Evolutionary conservation across 805 yeast species (phyloP).

Genomic region (Candida qinlingensis): DNA sequence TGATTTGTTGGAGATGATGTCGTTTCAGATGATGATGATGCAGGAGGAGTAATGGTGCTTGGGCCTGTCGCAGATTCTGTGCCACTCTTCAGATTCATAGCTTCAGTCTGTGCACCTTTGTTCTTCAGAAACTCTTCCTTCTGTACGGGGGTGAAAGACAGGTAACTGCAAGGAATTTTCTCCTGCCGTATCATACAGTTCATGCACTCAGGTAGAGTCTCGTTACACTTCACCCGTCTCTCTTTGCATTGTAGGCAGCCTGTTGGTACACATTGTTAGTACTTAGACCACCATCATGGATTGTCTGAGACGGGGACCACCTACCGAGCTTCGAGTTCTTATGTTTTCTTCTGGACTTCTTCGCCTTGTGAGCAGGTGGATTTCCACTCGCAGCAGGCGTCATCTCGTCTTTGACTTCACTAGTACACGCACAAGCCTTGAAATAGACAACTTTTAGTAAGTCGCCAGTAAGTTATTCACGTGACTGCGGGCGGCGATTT

Average conservation of each 20-base stretch:
- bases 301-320: slow-evolving; percentile 3
- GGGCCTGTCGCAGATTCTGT: background rate
- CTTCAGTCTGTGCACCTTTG: slow-evolving; percentile 4
- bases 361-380: background rate
- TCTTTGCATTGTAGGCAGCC: slow-evolving; percentile 50
- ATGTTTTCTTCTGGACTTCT: slow-evolving; percentile 22
- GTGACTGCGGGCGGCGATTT: too few species aligned
- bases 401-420: too few species aligned
- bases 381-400: too few species aligned
- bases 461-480: too few species aligned
- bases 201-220: slow-evolving; percentile 42
- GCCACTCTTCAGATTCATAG: background rate
- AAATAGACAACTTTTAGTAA: too few species aligned
- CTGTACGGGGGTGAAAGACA: slow-evolving; percentile 18
- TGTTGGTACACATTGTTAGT: slow-evolving; percentile 10
- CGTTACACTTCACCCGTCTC: slow-evolving; percentile 47
- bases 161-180: slow-evolving; percentile 23
- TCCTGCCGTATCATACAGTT: slow-evolving; percentile 33
- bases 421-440: too few species aligned
- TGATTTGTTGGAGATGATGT: background rate
- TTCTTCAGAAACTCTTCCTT: slow-evolving; percentile 11
- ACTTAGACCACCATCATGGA: background rate
- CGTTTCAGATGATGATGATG: slow-evolving; percentile 1
- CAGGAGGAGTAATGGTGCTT: slow-evolving; percentile 2
- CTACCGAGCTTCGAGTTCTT: slow-evolving; percentile 28